Evolutionary conservation across 1,284 basidiomycete species (phyloP).

Genomic region (Amylostereum chailletii): DNA sequence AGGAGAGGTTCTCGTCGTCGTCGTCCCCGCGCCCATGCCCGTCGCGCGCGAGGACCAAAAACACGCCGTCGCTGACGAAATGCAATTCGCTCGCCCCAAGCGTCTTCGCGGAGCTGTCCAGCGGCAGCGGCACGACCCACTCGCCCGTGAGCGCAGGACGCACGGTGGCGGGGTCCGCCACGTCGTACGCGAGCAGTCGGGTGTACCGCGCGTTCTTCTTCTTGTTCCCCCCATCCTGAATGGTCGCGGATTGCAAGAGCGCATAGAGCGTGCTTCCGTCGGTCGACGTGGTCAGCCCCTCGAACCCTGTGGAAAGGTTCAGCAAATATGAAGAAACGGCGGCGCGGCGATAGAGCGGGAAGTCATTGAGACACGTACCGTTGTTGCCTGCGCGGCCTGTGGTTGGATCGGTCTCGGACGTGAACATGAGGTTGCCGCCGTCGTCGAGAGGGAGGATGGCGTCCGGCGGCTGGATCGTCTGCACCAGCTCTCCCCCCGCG

Average conservation of each 20-base stretch:
- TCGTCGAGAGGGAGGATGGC: constrained; percentile 39
- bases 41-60: constrained; percentile 54
- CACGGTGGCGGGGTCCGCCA: constrained; percentile 23
- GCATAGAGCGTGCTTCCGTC: constrained; percentile 45
- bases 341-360: not conserved
- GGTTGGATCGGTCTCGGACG: constrained; percentile 37
- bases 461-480: constrained; percentile 51
- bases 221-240: constrained; percentile 52
- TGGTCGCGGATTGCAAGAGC: constrained; percentile 53
- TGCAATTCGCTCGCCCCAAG: constrained; percentile 48
- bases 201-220: constrained; percentile 41
- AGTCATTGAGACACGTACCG: constrained; percentile 21
- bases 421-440: constrained; percentile 47
- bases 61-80: constrained; percentile 41
- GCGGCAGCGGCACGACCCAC: constrained; percentile 56
- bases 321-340: not conserved
- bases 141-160: constrained; percentile 39
- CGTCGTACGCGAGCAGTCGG: constrained; percentile 48
- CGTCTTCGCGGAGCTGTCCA: constrained; percentile 44
- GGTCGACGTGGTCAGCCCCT: constrained; percentile 50
- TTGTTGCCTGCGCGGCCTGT: constrained; percentile 42
- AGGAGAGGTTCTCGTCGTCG: constrained; percentile 30
- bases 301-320: constrained; percentile 36
- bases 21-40: constrained; percentile 51
- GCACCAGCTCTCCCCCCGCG: constrained; percentile 36